phyloP scores from a whole-genome alignment of 768 basidiomycete species.

The Boletus rubroflammeus region DNA sequence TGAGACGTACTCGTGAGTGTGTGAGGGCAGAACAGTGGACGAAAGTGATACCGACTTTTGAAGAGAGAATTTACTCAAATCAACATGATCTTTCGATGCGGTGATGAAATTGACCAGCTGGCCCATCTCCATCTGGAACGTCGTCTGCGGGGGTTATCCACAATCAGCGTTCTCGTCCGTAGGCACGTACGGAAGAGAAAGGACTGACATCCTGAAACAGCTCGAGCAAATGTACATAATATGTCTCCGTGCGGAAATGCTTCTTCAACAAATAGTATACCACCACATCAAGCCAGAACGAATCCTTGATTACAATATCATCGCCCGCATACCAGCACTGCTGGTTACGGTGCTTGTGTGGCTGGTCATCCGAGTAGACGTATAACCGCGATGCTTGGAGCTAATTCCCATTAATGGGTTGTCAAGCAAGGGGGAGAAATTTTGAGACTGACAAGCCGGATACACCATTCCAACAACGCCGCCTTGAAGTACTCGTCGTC shows the following conservation, averaged over 20 bases:
- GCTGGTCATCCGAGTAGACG: neutral
- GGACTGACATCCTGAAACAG: constrained; percentile 1
- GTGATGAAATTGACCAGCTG: constrained; percentile 1
- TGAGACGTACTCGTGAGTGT: neutral
- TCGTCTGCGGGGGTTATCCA: neutral
- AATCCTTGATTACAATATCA: neutral
- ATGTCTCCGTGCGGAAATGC: neutral
- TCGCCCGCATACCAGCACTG: neutral
- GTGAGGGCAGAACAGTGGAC: neutral
- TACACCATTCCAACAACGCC: neutral
- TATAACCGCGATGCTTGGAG: neutral
- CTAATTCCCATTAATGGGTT: neutral
- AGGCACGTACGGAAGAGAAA: neutral
- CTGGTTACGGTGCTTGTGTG: neutral
- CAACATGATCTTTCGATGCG: neutral
- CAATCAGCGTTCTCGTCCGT: neutral
- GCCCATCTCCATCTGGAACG: constrained; percentile 2
- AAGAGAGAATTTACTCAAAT: constrained; percentile 1
- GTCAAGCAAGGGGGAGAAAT: neutral
- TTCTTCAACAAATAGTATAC: neutral
- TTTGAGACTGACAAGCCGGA: neutral
- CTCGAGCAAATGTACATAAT: neutral
- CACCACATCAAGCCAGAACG: neutral
- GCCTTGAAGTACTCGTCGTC: neutral
- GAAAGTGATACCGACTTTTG: neutral